Conservation (phyloP, 1,284 basidiomycete species). For the Microbotryomycetes sp. region DNA sequence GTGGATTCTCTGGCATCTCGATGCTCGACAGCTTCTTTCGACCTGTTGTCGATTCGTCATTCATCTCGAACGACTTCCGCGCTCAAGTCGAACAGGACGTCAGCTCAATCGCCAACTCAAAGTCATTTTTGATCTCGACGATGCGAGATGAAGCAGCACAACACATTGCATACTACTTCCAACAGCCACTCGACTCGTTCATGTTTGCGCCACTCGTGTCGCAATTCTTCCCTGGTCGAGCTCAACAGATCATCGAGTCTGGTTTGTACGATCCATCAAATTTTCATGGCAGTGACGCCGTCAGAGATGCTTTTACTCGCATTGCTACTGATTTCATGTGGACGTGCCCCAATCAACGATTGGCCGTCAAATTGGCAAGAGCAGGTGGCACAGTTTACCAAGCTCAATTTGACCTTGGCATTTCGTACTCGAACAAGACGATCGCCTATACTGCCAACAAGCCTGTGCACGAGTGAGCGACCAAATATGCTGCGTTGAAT, state of each 20-base stretch:
- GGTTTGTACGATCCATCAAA: slow-evolving; percentile 18
- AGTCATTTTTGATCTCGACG: slow-evolving; percentile 30
- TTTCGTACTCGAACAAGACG: neutral
- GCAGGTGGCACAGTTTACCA: slow-evolving; percentile 14
- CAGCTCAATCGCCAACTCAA: slow-evolving; percentile 4
- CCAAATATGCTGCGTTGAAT: too few species aligned
- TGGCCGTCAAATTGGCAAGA: slow-evolving; percentile 14
- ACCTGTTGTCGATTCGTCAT: slow-evolving; percentile 27
- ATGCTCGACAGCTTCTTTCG: slow-evolving; percentile 19
- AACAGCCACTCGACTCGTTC: neutral
- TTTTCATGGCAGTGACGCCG: neutral
- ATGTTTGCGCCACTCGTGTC: neutral
- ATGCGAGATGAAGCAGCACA: slow-evolving; percentile 24
- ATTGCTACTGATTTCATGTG: slow-evolving; percentile 32
- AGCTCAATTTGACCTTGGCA: slow-evolving; percentile 31
- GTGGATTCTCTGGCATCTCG: slow-evolving; percentile 8
- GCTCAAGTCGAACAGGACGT: neutral
- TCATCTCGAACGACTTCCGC: slow-evolving; percentile 24
- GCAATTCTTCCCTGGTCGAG: slow-evolving; percentile 2
- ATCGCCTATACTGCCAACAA: neutral
- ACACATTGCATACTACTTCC: neutral
- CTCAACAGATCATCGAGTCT: slow-evolving; percentile 7
- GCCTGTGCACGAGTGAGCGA: slow-evolving; percentile 17
- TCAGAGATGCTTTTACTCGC: slow-evolving; percentile 2
- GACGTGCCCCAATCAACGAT: slow-evolving; percentile 30